Evolutionary conservation across 106 monocot species (phyloP), one percentile per base, ranked within the genome.

Genomic region (Cymbidium sinense): DNA sequence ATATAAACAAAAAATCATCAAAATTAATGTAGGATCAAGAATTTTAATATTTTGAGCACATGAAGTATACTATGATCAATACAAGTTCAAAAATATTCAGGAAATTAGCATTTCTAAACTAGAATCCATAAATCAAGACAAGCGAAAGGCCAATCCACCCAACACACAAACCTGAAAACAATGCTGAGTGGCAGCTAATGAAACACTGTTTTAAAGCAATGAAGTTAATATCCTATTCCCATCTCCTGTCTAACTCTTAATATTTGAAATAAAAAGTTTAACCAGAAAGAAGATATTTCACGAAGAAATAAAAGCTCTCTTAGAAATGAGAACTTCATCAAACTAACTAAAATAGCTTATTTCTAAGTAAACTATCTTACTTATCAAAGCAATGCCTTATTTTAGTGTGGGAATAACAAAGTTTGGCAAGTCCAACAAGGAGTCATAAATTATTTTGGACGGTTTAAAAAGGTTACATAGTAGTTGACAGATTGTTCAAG

Each of bases 31-130:
- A 71, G 0, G 11, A 44, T 43, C 18, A 44, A 44, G 9, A 74
- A 21, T 43, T 43, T 5, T 13, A 71, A 44, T 28, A 25, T 25
- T 74, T 36, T n/a, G 35, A 71, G 18, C 19, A 71, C 18, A 35
- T 71, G 70, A 71, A 71, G 15, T 71, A 39, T 19, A 72, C 39
- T 39, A 62, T 54, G 54, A 54, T 62, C 27, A 27, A 62, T 25
- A 25, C 25, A 62, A 62, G 27, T 62, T 62, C 25, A 62, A 62
- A 25, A 62, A 62, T 15, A 8, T 62, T 25, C 61, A 15, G 13
- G 67, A 67, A 67, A 33, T 33, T 17, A 64, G 28, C 25, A 67
- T 67, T 31, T 29, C 61, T 62, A 62, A 23, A 62, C n/a, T n/a
- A 23, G 58, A 1, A 58, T 58, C 17, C 12, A 67, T 30, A 21